Evolutionary conservation across 2,329 filamentous ascomycete genomes (phyloP), one percentile per base, ranked within the genome.

Genomic region (Neopestalotiopsis sp.): DNA sequence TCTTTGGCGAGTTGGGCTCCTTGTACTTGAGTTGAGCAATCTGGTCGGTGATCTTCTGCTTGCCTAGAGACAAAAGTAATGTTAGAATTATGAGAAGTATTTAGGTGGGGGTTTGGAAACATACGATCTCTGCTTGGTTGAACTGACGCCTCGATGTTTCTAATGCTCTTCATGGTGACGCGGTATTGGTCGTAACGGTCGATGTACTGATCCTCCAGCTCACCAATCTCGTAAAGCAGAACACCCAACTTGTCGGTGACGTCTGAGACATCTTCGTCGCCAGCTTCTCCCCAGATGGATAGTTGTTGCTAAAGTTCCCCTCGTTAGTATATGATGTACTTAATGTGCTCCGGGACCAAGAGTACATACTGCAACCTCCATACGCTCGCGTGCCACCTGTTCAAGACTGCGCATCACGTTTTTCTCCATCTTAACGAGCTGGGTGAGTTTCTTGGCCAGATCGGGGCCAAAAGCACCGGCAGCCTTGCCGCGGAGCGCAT

Each of bases 361-460:
- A 10, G n/a, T 66, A 88, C 94, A 78, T 92, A 97, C 94, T 78
- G 96, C 96, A 74, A 98, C 95, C 78, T 98, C 96, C 94, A 98
- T 98, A 76, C 96, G 91, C 87, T 99, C 96, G 78, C 94, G 92
- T 60, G 94, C 94, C 67, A 98, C 96, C 64, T 94, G 88, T 81
- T 99, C 96, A 88, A 98, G 91, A 81, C 94, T 98, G 82, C 96
- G 94, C 96, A 99, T 99, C 68, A 98, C 94, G 80, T 99, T 98
- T 91, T 99, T 99, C 86, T 99, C 96, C 96, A 99, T 99, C 90
- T 99, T 99, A 72, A 99, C 96, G 66, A 99, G 89, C 85, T 97
- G 94, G 56, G 95, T 94, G 71, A 99, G 91, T 89, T 99, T 99
- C 89, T 97, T 98, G 69, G 96, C 92, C 69, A 99, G 91, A 77